Evolutionary conservation across 192 early-diverging fungal genomes (phyloP).

Genomic region (Kickxella alabastrina): DNA sequence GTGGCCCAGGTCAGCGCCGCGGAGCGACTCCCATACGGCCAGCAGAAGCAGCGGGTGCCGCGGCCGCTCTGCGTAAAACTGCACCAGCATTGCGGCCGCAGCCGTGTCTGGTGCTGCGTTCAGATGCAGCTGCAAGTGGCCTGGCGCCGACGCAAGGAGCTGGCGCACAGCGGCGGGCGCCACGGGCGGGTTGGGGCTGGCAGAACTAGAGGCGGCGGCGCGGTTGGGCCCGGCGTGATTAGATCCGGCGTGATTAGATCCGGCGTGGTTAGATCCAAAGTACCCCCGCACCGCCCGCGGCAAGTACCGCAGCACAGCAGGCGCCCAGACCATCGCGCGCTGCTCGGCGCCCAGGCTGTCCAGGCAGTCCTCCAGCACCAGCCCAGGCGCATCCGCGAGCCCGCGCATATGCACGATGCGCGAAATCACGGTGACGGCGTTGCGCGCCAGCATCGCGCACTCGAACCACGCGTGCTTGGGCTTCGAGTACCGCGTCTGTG

Average conservation of each 20-base stretch:
- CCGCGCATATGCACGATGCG: constrained; percentile 47
- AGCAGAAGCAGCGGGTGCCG: constrained; percentile 66
- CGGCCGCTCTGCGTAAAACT: constrained; percentile 58
- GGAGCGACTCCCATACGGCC: constrained; percentile 61
- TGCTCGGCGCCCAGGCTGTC: constrained; percentile 34
- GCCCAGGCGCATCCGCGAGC: constrained; percentile 38
- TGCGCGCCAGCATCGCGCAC: constrained; percentile 50
- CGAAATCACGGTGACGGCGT: constrained; percentile 48
- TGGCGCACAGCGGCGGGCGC: constrained; percentile 20
- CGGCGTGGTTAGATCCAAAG: too few species aligned
- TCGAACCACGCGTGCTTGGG: constrained; percentile 50
- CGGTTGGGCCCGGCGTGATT: too few species aligned
- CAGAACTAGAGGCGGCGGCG: neutral
- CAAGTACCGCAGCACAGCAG: constrained; percentile 38
- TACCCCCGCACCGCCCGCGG: constrained; percentile 36
- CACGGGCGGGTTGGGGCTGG: constrained; percentile 4
- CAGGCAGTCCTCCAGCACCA: constrained; percentile 37
- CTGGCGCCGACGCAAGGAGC: constrained; percentile 21
- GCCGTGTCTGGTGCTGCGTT: constrained; percentile 1
- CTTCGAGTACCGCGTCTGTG: constrained; percentile 20
- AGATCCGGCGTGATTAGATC: too few species aligned
- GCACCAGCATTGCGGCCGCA: constrained; percentile 33
- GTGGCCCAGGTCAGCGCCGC: constrained; percentile 3
- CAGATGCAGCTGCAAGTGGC: constrained; percentile 23
- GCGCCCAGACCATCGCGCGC: constrained; percentile 33